Conservation (phyloP, 225 moss, liverwort and hornwort species). For the Anthoceros angustus region DNA sequence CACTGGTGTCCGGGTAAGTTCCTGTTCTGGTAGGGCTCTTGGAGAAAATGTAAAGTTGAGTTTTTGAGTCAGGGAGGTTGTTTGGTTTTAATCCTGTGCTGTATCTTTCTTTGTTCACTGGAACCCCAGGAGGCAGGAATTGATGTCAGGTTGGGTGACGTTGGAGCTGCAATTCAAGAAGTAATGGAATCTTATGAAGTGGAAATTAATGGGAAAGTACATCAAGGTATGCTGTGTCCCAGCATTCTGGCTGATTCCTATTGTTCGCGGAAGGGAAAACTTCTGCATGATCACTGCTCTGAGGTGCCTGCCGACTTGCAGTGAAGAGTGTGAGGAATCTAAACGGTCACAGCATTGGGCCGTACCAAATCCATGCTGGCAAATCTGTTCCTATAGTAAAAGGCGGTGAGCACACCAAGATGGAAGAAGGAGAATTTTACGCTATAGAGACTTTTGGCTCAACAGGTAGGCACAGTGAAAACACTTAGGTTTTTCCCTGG, state of each 20-base stretch:
- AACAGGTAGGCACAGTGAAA: constrained; percentile 31
- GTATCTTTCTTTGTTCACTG: neutral
- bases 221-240: constrained; percentile 37
- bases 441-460: constrained; percentile 86
- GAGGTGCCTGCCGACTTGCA: constrained; percentile 11
- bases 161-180: constrained; percentile 96
- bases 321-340: constrained; percentile 76
- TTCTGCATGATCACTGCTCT: neutral
- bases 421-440: constrained; percentile 94
- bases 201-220: constrained; percentile 74
- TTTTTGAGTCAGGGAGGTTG: neutral
- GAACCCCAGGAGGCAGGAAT: constrained; percentile 80
- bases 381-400: constrained; percentile 88
- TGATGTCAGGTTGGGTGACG: constrained; percentile 82
- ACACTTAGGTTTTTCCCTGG: neutral
- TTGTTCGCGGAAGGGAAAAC: too few relatives aligned
- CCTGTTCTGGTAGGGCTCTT: neutral
- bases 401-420: constrained; percentile 84
- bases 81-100: neutral
- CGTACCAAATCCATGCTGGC: constrained; percentile 85
- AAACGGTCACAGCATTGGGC: constrained; percentile 81
- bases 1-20: constrained; percentile 56
- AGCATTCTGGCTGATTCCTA: too few relatives aligned
- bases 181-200: constrained; percentile 92
- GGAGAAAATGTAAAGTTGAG: neutral